A percentile compares a stretch with the other conserved stretches of the same genome.
phyloP scores from a whole-genome alignment of 257 asterid genomes.

The Apocynum venetum region DNA sequence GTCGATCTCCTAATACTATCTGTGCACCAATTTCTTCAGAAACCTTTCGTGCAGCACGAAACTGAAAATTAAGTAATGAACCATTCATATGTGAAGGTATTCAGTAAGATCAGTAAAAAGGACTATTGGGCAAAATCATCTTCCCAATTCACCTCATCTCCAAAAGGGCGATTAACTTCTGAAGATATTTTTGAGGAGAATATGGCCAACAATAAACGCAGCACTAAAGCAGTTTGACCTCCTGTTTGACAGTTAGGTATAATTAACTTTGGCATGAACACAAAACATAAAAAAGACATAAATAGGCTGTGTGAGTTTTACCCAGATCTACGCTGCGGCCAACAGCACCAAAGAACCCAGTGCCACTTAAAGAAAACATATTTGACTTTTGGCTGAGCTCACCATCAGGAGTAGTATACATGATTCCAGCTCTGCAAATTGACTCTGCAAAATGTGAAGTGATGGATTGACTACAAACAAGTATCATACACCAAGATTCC shows the following conservation, averaged over 20 bases:
- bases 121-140: background rate
- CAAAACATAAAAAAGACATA: background rate
- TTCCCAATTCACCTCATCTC: constrained; percentile 57
- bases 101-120: background rate
- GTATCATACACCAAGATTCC: background rate
- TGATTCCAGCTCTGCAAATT: constrained; percentile 89
- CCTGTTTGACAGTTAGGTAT: constrained; percentile 33
- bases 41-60: constrained; percentile 85
- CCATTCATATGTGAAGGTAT: background rate
- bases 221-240: constrained; percentile 83
- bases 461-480: constrained; percentile 34
- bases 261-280: constrained; percentile 7
- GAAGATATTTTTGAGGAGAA: constrained; percentile 82
- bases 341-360: constrained; percentile 74
- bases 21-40: constrained; percentile 90
- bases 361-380: constrained; percentile 78
- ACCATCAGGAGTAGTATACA: constrained; percentile 61
- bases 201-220: constrained; percentile 71
- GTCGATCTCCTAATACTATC: constrained; percentile 85
- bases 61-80: constrained; percentile 37
- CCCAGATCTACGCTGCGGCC: constrained; percentile 92
- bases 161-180: constrained; percentile 68
- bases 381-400: constrained; percentile 50
- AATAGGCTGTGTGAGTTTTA: constrained; percentile 15
- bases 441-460: constrained; percentile 63